Percentiles rank a stretch among this genome's conserved stretches.
phyloP scores from a whole-genome alignment of 1,284 basidiomycete genomes.

The Puccinia sorghi region DNA sequence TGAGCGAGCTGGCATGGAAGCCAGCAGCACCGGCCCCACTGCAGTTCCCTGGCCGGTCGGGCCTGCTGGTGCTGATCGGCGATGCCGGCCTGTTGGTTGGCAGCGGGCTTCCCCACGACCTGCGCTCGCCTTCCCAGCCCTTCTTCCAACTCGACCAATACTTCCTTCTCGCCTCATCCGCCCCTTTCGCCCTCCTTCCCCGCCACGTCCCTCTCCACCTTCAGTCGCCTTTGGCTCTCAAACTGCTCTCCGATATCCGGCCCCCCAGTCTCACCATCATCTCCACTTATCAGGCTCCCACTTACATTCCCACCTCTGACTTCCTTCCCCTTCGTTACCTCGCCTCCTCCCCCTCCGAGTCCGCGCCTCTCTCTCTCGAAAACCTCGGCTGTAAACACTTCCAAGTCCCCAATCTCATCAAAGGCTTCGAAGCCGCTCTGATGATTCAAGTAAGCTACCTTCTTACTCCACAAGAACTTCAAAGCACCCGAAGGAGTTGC shows the following conservation, averaged over 20 bases:
- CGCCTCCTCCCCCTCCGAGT: background rate
- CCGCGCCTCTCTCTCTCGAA: background rate
- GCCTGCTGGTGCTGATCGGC: slow-evolving; percentile 5
- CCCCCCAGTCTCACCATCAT: slow-evolving; percentile 13
- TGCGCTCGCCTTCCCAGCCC: background rate
- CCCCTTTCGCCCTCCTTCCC: background rate
- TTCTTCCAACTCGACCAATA: background rate
- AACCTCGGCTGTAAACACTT: slow-evolving; percentile 7
- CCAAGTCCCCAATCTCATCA: slow-evolving; percentile 25
- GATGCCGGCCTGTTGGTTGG: slow-evolving; percentile 17
- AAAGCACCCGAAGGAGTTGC: too few species aligned
- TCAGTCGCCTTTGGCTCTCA: background rate
- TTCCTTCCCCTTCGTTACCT: slow-evolving; percentile 10
- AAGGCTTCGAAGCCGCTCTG: slow-evolving; percentile 31
- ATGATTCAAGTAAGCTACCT: slow-evolving; percentile 29
- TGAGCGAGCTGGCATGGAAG: background rate
- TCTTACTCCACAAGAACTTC: background rate
- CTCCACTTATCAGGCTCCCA: slow-evolving; percentile 9
- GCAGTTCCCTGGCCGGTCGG: background rate
- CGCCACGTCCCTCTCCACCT: slow-evolving; percentile 19
- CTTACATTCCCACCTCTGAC: slow-evolving; percentile 20
- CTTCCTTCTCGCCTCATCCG: background rate
- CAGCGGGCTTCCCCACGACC: background rate
- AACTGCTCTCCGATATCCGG: background rate
- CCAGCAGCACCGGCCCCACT: background rate